phyloP scores from a whole-genome alignment of 1,139 yeast species.

The Kazachstania sp. region DNA sequence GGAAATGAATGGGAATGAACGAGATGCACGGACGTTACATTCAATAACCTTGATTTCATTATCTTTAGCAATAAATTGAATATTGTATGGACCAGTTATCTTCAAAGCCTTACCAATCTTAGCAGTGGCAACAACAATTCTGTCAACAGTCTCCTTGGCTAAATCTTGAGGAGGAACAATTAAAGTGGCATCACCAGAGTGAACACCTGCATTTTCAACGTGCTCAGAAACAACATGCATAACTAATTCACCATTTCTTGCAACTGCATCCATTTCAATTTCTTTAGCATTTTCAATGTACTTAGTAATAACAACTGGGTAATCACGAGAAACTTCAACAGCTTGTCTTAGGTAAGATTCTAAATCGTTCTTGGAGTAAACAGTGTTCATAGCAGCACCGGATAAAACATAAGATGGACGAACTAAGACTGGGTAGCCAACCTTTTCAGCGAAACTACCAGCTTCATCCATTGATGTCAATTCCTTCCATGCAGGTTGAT shows the following conservation, averaged over 20 bases:
- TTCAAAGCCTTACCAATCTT: constrained; percentile 93
- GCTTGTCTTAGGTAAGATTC: constrained; percentile 87
- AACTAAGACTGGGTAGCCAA: constrained; percentile 89
- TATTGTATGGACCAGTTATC: constrained; percentile 96
- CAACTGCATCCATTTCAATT: constrained; percentile 98
- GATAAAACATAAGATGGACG: constrained; percentile 97
- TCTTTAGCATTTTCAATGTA: constrained; percentile 96
- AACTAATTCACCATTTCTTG: constrained; percentile 84
- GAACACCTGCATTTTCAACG: constrained; percentile 99
- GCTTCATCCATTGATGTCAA: constrained; percentile 91
- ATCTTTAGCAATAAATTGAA: constrained; percentile 90
- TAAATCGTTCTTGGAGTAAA: constrained; percentile 81
- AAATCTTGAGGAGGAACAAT: constrained; percentile 96
- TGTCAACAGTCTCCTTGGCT: constrained; percentile 80
- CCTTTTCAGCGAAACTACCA: constrained; percentile 82
- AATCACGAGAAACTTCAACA: constrained; percentile 93
- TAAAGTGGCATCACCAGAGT: constrained; percentile 97
- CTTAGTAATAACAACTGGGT: constrained; percentile 96
- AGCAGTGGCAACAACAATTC: constrained; percentile 92
- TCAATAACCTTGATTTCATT: constrained; percentile 94
- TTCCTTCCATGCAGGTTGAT: constrained; percentile 99
- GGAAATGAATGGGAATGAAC: constrained; percentile 97
- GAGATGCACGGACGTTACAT: constrained; percentile 96
- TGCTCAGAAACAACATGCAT: constrained; percentile 99
- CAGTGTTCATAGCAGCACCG: constrained; percentile 99